Evolutionary conservation across 495 filamentous ascomycete species (phyloP).

Genomic region (Bryoglossum gracile): DNA sequence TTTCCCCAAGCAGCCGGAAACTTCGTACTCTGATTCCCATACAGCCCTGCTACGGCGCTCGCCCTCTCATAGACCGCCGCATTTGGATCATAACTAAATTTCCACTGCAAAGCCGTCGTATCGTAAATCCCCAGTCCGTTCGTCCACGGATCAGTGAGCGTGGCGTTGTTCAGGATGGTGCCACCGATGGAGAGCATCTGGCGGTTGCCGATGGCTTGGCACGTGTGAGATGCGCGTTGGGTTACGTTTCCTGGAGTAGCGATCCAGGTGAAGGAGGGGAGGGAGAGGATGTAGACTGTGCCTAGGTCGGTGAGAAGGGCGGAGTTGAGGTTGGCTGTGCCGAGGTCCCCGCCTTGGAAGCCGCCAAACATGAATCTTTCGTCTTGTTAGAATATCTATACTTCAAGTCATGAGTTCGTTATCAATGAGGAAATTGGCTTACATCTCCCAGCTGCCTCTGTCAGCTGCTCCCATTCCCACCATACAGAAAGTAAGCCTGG

Average conservation of each 20-base stretch:
- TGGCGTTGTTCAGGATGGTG: not conserved
- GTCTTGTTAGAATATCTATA: not conserved
- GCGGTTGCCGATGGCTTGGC: conserved; percentile 1
- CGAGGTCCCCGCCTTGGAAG: not conserved
- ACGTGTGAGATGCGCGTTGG: not conserved
- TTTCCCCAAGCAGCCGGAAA: not conserved
- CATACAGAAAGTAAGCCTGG: not conserved
- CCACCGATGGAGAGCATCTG: conserved; percentile 4
- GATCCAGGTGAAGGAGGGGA: conserved; percentile 4
- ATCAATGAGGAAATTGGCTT: not conserved
- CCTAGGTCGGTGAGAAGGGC: not conserved
- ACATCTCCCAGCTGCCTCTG: not conserved
- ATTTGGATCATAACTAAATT: conserved; percentile 30
- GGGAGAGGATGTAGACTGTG: conserved; percentile 3
- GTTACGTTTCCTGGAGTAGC: not conserved
- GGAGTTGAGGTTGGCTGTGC: not conserved
- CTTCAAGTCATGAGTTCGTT: no score
- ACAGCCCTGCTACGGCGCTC: conserved; percentile 27
- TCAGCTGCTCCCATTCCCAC: not conserved
- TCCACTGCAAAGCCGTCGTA: conserved; percentile 34
- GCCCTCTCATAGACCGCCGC: conserved; percentile 31
- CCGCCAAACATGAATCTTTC: not conserved
- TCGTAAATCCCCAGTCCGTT: conserved; percentile 37
- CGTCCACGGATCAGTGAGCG: conserved; percentile 32
- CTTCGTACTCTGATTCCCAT: conserved; percentile 7